Conservation (phyloP, 345 rosid species). For the Lepidium africanum region DNA sequence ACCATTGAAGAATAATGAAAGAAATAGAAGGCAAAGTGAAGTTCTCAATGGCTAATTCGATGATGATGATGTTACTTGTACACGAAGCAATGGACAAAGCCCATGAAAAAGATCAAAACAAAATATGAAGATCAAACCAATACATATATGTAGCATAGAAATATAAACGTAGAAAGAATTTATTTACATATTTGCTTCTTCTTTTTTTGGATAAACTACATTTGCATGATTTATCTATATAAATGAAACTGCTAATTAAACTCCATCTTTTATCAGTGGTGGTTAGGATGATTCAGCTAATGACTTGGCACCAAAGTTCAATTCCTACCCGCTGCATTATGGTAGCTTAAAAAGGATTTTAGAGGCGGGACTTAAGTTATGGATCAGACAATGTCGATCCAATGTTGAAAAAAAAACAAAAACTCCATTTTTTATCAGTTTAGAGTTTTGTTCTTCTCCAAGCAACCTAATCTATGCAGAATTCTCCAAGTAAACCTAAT, state of each 20-base stretch:
- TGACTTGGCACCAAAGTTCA: too few species aligned
- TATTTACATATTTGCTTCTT: too few species aligned
- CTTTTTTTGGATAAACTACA: too few species aligned
- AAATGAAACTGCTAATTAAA: too few species aligned
- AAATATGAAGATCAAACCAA: constrained; percentile 31
- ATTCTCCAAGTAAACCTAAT: background rate
- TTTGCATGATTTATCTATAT: background rate
- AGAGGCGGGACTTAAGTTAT: too few species aligned
- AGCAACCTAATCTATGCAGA: background rate
- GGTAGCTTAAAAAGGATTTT: too few species aligned
- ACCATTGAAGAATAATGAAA: background rate
- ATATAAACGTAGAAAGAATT: background rate
- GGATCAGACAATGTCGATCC: too few species aligned
- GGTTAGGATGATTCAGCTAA: too few species aligned
- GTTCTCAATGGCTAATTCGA: constrained; percentile 55
- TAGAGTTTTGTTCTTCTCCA: background rate
- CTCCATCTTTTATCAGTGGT: background rate
- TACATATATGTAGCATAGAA: background rate
- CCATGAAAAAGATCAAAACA: constrained; percentile 54
- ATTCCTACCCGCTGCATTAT: too few species aligned
- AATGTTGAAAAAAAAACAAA: too few species aligned
- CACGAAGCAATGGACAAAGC: constrained; percentile 73
- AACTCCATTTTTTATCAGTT: too few species aligned
- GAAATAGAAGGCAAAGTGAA: constrained; percentile 45
- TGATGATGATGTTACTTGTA: constrained; percentile 73